Evolutionary conservation across 345 rosid species (phyloP).

Genomic region (Arabidopsis suecica): DNA sequence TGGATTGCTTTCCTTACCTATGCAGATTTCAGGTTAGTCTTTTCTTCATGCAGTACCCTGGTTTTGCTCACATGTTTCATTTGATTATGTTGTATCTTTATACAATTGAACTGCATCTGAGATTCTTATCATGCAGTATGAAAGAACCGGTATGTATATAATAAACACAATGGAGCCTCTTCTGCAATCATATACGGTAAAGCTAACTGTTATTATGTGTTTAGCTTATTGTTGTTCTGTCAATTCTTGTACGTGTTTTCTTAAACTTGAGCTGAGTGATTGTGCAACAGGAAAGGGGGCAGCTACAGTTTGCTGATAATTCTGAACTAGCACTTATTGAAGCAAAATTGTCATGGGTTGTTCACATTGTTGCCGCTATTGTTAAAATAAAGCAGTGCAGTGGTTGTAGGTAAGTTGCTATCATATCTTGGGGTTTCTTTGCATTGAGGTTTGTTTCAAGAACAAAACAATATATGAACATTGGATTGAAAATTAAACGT

Average conservation of each 20-base stretch:
- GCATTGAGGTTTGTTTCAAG: conserved; percentile 31
- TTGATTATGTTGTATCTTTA: conserved; percentile 9
- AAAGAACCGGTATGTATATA: conserved; percentile 82
- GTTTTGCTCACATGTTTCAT: neutral
- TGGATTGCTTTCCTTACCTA: conserved; percentile 95
- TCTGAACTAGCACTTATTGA: conserved; percentile 81
- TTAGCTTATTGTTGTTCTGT: conserved; percentile 26
- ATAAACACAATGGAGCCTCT: conserved; percentile 92
- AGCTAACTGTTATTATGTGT: conserved; percentile 27
- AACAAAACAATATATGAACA: conserved; percentile 25
- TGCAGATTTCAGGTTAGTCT: conserved; percentile 94
- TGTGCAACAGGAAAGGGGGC: conserved; percentile 78
- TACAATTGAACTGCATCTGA: conserved; percentile 34
- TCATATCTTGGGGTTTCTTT: conserved; percentile 22
- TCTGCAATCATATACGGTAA: conserved; percentile 92
- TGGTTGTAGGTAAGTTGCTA: conserved; percentile 75
- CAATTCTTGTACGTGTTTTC: conserved; percentile 9
- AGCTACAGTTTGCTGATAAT: conserved; percentile 60
- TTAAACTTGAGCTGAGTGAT: conserved; percentile 32
- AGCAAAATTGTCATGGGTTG: conserved; percentile 97
- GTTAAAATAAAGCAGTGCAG: conserved; percentile 86
- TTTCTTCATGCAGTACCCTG: conserved; percentile 19
- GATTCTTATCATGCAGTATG: conserved; percentile 65
- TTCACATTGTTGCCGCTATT: conserved; percentile 94
- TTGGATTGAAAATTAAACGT: conserved; percentile 24